These are phyloP conservation scores for Hypoxylon cercidicola DNA, from an alignment of 495 filamentous ascomycete genomes.

Conservation along the genomic window DNA sequence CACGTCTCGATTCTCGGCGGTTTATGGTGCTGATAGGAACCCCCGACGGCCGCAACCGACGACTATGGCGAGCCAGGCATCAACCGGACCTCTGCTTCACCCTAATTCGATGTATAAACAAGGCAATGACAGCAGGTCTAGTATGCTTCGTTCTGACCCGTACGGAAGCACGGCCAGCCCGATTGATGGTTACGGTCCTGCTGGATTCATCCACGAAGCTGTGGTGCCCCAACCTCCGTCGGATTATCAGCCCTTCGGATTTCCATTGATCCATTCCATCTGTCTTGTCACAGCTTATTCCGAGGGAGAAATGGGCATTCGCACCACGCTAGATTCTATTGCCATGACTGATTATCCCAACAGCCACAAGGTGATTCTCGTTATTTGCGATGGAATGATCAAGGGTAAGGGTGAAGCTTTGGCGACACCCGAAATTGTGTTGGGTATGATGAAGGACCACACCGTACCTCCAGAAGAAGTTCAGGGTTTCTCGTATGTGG, in stretches of 20 bases:
- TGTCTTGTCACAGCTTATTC: slow-evolving; percentile 98
- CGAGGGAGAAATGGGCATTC: slow-evolving; percentile 90
- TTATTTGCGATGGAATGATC: slow-evolving; percentile 98
- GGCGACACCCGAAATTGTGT: slow-evolving; percentile 88
- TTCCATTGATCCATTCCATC: slow-evolving; percentile 90
- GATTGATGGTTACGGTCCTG: slow-evolving; percentile 79
- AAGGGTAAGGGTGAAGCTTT: slow-evolving; percentile 91
- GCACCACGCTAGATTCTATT: slow-evolving; percentile 94
- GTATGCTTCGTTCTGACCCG: slow-evolving; percentile 62
- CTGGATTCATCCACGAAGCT: slow-evolving; percentile 92
- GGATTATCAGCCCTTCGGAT: slow-evolving; percentile 97
- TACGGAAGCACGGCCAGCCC: slow-evolving; percentile 67
- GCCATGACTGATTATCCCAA: slow-evolving; percentile 99
- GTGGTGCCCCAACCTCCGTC: slow-evolving; percentile 98
- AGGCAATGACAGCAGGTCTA: slow-evolving; percentile 72
- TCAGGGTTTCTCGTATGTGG: slow-evolving; percentile 91
- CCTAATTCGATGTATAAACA: slow-evolving; percentile 77
- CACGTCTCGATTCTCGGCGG: slow-evolving; percentile 93
- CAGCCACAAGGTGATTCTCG: slow-evolving; percentile 95
- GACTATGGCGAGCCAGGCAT: slow-evolving; percentile 96
- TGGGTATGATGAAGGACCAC: slow-evolving; percentile 95
- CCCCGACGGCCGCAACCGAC: slow-evolving; percentile 69
- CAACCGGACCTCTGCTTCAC: slow-evolving; percentile 78
- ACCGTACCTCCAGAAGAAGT: slow-evolving; percentile 82
- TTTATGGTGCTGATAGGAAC: slow-evolving; percentile 76